Conservation (phyloP, 2,329 filamentous ascomycete species). For the Domatiomyces catenatus region DNA sequence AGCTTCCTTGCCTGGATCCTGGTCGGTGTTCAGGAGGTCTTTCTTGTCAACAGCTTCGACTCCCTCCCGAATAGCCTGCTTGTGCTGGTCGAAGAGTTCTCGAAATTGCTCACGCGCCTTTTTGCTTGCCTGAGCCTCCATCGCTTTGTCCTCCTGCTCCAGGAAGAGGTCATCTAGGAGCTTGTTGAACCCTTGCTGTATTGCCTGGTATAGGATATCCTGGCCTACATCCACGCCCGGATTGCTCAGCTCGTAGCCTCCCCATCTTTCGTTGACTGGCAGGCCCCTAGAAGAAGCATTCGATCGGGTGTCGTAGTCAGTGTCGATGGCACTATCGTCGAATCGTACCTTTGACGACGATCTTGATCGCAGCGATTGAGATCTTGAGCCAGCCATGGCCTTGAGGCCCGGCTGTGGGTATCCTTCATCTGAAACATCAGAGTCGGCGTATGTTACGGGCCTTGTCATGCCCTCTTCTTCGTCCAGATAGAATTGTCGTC, state of each 20-base stretch:
- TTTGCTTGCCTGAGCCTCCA: conserved; percentile 50
- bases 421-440: conserved; percentile 26
- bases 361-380: conserved; percentile 43
- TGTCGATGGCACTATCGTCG: conserved; percentile 48
- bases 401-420: conserved; percentile 42
- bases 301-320: conserved; percentile 55
- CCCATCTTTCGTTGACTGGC: conserved; percentile 53
- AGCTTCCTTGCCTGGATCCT: conserved; percentile 27
- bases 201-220: conserved; percentile 80
- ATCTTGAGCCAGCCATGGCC: conserved; percentile 22
- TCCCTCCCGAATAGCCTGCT: conserved; percentile 17
- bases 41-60: conserved; percentile 18
- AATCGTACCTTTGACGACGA: conserved; percentile 70
- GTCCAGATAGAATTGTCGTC: conserved; percentile 67
- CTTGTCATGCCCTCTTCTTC: conserved; percentile 63
- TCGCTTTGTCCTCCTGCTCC: conserved; percentile 58
- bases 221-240: conserved; percentile 70
- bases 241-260: conserved; percentile 62
- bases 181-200: conserved; percentile 86
- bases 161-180: conserved; percentile 77
- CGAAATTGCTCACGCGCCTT: conserved; percentile 42
- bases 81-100: conserved; percentile 25
- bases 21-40: conserved; percentile 24
- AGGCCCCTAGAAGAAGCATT: conserved; percentile 59
- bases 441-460: conserved; percentile 43